Base-by-base conservation (phyloP, 2,329 filamentous ascomycete genomes). In the Pestalotiopsis sp. region DNA sequence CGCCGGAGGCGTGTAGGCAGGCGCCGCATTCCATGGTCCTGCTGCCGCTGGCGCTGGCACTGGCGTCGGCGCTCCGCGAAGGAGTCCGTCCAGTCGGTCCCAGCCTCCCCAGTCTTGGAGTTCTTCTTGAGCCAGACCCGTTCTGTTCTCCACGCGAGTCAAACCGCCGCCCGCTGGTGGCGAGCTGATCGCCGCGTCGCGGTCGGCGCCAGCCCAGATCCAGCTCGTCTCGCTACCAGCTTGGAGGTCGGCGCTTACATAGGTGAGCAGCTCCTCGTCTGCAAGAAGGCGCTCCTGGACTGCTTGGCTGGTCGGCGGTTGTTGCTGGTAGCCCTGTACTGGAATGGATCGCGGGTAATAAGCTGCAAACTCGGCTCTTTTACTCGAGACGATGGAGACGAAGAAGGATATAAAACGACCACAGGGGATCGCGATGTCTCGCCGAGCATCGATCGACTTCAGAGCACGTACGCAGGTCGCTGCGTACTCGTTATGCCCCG, bases 191-290 rank as follows among this genome's bases (percentile, higher is more conserved):
- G 76, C 70, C 6, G 72, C 67, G 62, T 86, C 85, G 57, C 79
- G 79, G 73, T 92, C 90, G 45, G 86, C 85, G 38, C 87, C 85
- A 74, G 87, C 81, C 95, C 95, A 98, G 3, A 95, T 88, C 95
- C 95, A 98, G 13, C 91, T 91, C 45, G 89, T 89, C 65, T 94
- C 91, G 0, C 87, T 85, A n/a, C 87, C 90, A 1, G 91, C 92
- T 80, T 98, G 95, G 75, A 97, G 85, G 80, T 98, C 96, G 0
- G 91, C 93, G 38, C 93, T 95, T 1, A 93, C 90, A 74, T 97
- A 97, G 0, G 91, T 93, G 36, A 98, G 82, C 73, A 98, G 87
- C 77, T 98, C 95, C 77, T 98, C 95, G 75, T 99, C 95, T 3
- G 85, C 84, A 60, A 83, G 63, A 20, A 86, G 73, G 1, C 77